phyloP scores from a whole-genome alignment of 2,329 filamentous ascomycete genomes.

The Aspergillus sp. region DNA sequence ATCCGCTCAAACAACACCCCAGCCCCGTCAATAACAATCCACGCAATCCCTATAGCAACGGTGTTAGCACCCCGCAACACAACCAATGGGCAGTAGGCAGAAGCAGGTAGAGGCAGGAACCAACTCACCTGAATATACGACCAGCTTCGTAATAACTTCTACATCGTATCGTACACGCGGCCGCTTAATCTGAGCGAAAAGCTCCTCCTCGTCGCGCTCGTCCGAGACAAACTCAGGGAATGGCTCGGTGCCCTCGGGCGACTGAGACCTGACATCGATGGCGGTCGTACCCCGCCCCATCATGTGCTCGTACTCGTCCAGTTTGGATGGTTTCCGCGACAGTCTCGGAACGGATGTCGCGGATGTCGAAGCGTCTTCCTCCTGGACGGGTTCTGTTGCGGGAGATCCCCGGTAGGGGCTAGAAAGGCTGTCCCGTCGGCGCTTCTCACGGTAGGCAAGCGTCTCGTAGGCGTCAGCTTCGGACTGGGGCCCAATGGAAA shows the following conservation, averaged over 20 bases:
- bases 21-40: constrained; percentile 74
- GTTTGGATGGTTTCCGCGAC: constrained; percentile 47
- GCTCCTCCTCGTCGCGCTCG: constrained; percentile 65
- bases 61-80: background rate
- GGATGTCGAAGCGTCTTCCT: constrained; percentile 21
- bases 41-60: constrained; percentile 67
- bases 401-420: constrained; percentile 31
- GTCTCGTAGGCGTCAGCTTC: constrained; percentile 96
- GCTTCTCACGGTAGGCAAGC: constrained; percentile 80
- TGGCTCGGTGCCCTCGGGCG: constrained; percentile 24
- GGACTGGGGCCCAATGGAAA: constrained; percentile 91
- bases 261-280: constrained; percentile 30
- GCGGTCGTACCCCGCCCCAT: constrained; percentile 64
- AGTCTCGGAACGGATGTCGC: constrained; percentile 39
- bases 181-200: constrained; percentile 81
- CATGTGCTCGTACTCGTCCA: constrained; percentile 69
- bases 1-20: constrained; percentile 66
- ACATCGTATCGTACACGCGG: constrained; percentile 94
- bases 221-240: constrained; percentile 36
- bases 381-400: constrained; percentile 23
- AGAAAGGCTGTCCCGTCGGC: constrained; percentile 61
- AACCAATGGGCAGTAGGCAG: background rate
- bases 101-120: background rate
- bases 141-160: constrained; percentile 95
- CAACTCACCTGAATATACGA: constrained; percentile 82